Percentiles rank a stretch among this genome's conserved stretches.
These are phyloP conservation scores for Chytriomyces sp. DNA, from an alignment of 192 early-diverging fungal species.

Conservation along the genomic window DNA sequence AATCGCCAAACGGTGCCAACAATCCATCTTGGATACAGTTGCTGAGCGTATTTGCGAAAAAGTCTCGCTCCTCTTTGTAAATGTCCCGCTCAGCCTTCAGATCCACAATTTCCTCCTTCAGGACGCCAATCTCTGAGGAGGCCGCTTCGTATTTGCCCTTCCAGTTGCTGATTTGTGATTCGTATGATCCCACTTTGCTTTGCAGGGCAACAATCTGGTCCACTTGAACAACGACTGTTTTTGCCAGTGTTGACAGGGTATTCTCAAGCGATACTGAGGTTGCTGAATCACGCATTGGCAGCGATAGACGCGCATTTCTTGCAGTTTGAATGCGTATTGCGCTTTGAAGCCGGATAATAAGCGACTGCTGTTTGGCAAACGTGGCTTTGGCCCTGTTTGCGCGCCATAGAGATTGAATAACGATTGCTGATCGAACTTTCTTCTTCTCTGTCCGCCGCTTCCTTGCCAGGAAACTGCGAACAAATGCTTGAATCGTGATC, in stretches of 20 bases:
- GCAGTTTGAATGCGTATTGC: not conserved
- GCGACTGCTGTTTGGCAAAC: not conserved
- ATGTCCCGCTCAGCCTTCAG: slow-evolving; percentile 30
- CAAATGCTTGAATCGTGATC: slow-evolving; percentile 60
- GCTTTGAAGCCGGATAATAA: not conserved
- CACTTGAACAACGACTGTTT: not conserved
- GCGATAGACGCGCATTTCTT: too few species aligned
- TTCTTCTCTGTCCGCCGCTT: not conserved
- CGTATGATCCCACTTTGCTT: slow-evolving; percentile 61
- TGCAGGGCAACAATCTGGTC: slow-evolving; percentile 35
- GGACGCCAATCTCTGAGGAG: not conserved
- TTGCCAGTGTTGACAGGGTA: not conserved
- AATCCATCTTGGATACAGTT: slow-evolving; percentile 18
- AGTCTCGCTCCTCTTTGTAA: slow-evolving; percentile 30
- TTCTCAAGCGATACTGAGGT: too few species aligned
- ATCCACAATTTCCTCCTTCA: slow-evolving; percentile 26
- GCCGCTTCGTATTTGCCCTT: slow-evolving; percentile 66
- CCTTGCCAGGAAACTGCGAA: slow-evolving; percentile 14
- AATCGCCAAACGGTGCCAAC: slow-evolving; percentile 1
- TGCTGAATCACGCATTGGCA: too few species aligned
- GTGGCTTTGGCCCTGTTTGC: not conserved
- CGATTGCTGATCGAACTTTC: slow-evolving; percentile 66
- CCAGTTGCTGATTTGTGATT: slow-evolving; percentile 68
- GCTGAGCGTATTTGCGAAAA: not conserved
- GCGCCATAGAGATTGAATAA: slow-evolving; percentile 67